These are phyloP conservation scores for Penicillium bovifimosum DNA, from an alignment of 495 filamentous ascomycete species.

Conservation along the genomic window DNA sequence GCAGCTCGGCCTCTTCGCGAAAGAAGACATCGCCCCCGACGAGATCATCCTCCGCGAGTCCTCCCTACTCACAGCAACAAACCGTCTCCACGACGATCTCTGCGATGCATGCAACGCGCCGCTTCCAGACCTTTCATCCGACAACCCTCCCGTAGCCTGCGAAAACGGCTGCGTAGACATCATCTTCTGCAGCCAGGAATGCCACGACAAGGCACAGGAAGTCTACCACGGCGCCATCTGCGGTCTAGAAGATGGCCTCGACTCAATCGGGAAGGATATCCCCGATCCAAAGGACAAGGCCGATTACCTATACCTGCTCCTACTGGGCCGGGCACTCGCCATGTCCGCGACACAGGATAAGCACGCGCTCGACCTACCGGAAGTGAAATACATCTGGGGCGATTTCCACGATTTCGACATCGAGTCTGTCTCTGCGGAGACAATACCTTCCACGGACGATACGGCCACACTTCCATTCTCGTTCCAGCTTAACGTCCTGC, in stretches of 20 bases:
- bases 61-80: slow-evolving; percentile 77
- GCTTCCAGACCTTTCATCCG: slow-evolving; percentile 54
- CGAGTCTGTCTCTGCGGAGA: not conserved
- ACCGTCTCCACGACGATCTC: slow-evolving; percentile 68
- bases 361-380: slow-evolving; percentile 76
- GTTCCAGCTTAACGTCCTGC: slow-evolving; percentile 77
- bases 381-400: slow-evolving; percentile 95
- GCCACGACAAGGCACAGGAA: slow-evolving; percentile 62
- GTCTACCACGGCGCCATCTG: slow-evolving; percentile 85
- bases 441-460: not conserved
- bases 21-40: slow-evolving; percentile 67
- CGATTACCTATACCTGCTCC: slow-evolving; percentile 72
- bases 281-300: slow-evolving; percentile 61
- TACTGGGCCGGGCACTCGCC: slow-evolving; percentile 73
- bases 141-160: slow-evolving; percentile 55
- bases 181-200: slow-evolving; percentile 77
- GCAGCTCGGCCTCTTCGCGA: slow-evolving; percentile 87
- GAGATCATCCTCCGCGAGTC: slow-evolving; percentile 76
- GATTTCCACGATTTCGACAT: slow-evolving; percentile 50
- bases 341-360: slow-evolving; percentile 76
- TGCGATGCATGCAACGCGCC: slow-evolving; percentile 79
- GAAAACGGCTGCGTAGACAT: slow-evolving; percentile 67
- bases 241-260: slow-evolving; percentile 65
- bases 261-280: slow-evolving; percentile 74
- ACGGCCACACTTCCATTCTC: slow-evolving; percentile 68